phyloP scores from a whole-genome alignment of 192 early-diverging fungal species.

The Coemansia sp. region DNA sequence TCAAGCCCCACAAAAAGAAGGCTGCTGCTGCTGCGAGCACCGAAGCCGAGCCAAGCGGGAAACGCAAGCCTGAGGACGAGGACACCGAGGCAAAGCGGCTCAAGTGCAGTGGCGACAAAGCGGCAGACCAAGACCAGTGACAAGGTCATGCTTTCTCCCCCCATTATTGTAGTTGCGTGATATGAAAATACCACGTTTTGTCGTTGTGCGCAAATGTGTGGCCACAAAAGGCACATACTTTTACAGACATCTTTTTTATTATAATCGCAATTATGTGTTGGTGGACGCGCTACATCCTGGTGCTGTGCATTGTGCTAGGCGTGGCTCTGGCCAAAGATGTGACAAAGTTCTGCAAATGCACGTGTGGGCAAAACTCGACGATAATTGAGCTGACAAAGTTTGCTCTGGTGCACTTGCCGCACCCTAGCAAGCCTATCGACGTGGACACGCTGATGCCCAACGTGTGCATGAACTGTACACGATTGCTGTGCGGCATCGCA shows the following conservation, averaged over 20 bases:
- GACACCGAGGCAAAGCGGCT: conserved; percentile 30
- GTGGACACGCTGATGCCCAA: conserved; percentile 44
- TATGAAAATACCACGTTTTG: background rate
- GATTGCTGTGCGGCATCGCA: conserved; percentile 36
- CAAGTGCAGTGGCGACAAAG: background rate
- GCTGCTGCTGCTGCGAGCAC: background rate
- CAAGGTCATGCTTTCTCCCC: background rate
- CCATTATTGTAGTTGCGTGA: background rate
- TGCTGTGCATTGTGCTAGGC: background rate
- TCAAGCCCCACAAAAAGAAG: conserved; percentile 26
- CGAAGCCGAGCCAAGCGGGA: conserved; percentile 1
- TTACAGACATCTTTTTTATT: background rate
- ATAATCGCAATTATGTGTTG: too few species aligned
- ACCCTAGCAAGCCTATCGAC: conserved; percentile 49
- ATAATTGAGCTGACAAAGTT: conserved; percentile 47
- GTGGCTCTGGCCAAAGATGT: conserved; percentile 20
- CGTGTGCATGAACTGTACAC: conserved; percentile 54
- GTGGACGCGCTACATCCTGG: background rate
- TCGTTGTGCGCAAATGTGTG: too few species aligned
- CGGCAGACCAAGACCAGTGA: background rate
- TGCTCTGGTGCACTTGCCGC: conserved; percentile 43
- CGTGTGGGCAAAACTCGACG: conserved; percentile 49
- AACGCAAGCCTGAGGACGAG: conserved; percentile 16
- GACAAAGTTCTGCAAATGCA: conserved; percentile 51
- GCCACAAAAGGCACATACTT: too few species aligned